Conservation (phyloP, 768 basidiomycete genomes). For the Boletales sp. region DNA sequence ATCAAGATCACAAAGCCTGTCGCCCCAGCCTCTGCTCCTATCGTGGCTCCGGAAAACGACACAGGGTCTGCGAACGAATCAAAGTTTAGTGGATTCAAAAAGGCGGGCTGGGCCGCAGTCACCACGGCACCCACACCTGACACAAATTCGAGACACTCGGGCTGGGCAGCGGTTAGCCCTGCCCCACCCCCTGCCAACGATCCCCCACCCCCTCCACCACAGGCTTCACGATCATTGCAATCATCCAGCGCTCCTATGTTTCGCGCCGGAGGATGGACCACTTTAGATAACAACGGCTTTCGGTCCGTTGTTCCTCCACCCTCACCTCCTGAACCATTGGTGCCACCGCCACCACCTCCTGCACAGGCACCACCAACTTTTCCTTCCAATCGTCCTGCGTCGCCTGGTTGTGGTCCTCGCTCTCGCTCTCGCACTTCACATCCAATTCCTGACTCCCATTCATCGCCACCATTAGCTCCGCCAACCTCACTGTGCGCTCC, state of each 20-base stretch:
- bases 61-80: slow-evolving; percentile 11
- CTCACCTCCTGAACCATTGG: slow-evolving; percentile 13
- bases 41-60: slow-evolving; percentile 17
- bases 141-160: slow-evolving; percentile 9
- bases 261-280: slow-evolving; percentile 64
- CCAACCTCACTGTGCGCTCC: slow-evolving; percentile 10
- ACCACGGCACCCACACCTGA: slow-evolving; percentile 9
- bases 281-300: slow-evolving; percentile 50
- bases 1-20: slow-evolving; percentile 54
- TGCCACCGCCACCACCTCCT: slow-evolving; percentile 17
- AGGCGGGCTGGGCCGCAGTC: slow-evolving; percentile 49
- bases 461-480: slow-evolving; percentile 6
- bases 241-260: slow-evolving; percentile 42
- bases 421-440: slow-evolving; percentile 4
- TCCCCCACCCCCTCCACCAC: slow-evolving; percentile 12
- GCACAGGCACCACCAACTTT: slow-evolving; percentile 1
- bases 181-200: slow-evolving; percentile 11
- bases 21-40: slow-evolving; percentile 13
- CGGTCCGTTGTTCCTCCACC: slow-evolving; percentile 23
- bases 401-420: slow-evolving; percentile 12
- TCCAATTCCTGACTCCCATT: slow-evolving; percentile 10
- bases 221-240: slow-evolving; percentile 12
- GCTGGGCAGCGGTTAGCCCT: slow-evolving; percentile 14
- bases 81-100: slow-evolving; percentile 35
- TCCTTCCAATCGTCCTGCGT: slow-evolving; percentile 6